Base-by-base conservation (phyloP, 1,139 yeast genomes). In the Candida glucosophila region DNA sequence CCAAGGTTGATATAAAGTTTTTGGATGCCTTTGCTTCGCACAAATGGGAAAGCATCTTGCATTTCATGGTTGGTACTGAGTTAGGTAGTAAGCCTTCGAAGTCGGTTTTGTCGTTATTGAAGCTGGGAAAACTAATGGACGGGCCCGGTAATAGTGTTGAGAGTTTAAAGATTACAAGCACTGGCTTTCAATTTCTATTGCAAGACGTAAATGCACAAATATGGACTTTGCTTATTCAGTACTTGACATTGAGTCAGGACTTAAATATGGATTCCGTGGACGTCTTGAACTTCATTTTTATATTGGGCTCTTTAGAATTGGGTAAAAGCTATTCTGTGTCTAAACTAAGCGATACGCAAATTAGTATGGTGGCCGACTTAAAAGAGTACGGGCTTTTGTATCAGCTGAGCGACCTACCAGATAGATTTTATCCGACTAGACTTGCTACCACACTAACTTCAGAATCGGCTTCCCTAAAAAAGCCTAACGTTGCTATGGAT, bases 31-130 rank as follows among this genome's bases (percentile, higher is more conserved):
- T 85, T 55, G 94, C 96, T 7, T 70, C 85, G 6, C 71, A 68
- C 24, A 83, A 81, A 44, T 90, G 98, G 98, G 98, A 92, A 49
- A 75, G 85, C 5, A 90, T 92, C 40, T 62, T 92, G 41, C 98
- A 92, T 61, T 90, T 79, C 55, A 90, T 90, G 97, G 98, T 90
- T 23, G 97, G 97, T 3, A 83, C 95, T 0, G 80, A 80, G 30
- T 57, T 76, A 24, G 58, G 74, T 12, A 59, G 62, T 7, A 58
- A 69, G 2, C 94, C 95, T 5, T 75, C 83, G 18, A 63, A 66
- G 14, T 80, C 82, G 12, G 90, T 80, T 1, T 52, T 80, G 22
- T 68, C 74, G 18, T 53, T 80, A 13, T 52, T 80, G 24, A 67
- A 69, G 36, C 85, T 77, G 56, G 81, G 95, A 31, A 90, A 88